Evolutionary conservation across 1,284 basidiomycete species (phyloP).

Genomic region (Athelia psychrophila): DNA sequence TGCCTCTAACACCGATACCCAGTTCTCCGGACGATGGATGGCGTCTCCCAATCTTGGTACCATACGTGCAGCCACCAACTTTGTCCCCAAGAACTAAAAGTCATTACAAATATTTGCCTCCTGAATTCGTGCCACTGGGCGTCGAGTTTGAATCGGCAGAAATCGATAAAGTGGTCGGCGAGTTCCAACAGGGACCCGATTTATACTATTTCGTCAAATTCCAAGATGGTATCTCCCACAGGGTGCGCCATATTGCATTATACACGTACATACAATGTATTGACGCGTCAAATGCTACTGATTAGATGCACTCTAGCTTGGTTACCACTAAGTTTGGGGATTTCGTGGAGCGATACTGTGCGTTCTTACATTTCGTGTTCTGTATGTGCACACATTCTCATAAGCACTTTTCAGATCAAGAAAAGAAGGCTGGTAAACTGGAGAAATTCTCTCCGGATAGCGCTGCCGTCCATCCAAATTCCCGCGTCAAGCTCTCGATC

Average conservation of each 20-base stretch:
- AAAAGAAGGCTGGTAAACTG: conserved; percentile 39
- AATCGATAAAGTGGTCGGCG: conserved; percentile 56
- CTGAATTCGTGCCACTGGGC: conserved; percentile 29
- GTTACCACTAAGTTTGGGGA: conserved; percentile 39
- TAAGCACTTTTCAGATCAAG: conserved; percentile 34
- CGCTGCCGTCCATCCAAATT: conserved; percentile 54
- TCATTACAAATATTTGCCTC: conserved; percentile 36
- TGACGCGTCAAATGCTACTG: conserved; percentile 4
- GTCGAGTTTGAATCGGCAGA: conserved; percentile 25
- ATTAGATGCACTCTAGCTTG: conserved; percentile 37
- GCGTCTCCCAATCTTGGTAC: neutral
- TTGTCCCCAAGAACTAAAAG: conserved; percentile 21
- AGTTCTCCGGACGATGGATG: no score
- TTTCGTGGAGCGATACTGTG: conserved; percentile 58
- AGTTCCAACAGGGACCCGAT: conserved; percentile 36
- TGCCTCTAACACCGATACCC: neutral
- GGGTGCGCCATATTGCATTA: conserved; percentile 35
- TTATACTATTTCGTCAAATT: conserved; percentile 61
- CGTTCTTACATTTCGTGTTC: conserved; percentile 17
- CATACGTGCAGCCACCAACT: neutral
- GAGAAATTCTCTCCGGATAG: conserved; percentile 60
- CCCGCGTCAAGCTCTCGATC: conserved; percentile 42
- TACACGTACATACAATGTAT: conserved; percentile 18
- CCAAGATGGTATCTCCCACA: conserved; percentile 54
- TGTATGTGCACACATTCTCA: conserved; percentile 3